A percentile compares a stretch with the other conserved stretches of the same genome.
Evolutionary conservation across 345 rosid genomes (phyloP).

Genomic region (Raphanus raphanistrum): DNA sequence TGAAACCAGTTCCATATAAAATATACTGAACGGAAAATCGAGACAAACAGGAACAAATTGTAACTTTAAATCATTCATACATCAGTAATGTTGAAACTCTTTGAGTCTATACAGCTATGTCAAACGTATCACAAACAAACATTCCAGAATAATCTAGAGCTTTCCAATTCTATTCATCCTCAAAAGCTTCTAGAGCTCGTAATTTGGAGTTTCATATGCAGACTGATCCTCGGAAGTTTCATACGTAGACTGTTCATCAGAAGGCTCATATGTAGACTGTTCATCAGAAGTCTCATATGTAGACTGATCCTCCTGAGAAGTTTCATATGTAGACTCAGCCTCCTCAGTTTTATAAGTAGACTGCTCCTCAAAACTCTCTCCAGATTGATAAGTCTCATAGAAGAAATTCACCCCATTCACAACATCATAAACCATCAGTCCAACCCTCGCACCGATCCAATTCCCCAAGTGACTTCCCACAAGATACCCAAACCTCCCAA

Average conservation of each 20-base stretch:
- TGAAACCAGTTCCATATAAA: too few relatives aligned
- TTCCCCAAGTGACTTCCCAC: constrained; percentile 90
- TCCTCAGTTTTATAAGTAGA: background rate
- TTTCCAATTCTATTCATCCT: background rate
- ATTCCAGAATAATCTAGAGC: background rate
- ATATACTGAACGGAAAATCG: background rate
- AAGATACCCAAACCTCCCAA: constrained; percentile 86
- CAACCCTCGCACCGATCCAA: constrained; percentile 97
- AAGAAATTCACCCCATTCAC: constrained; percentile 65
- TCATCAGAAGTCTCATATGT: constrained; percentile 17
- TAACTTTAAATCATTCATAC: background rate
- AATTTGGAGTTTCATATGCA: constrained; percentile 28
- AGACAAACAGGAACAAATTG: background rate
- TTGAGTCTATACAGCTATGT: constrained; percentile 33
- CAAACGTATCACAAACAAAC: constrained; percentile 25
- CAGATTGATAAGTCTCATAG: constrained; percentile 47
- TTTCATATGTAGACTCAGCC: background rate
- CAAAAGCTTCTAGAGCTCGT: constrained; percentile 21
- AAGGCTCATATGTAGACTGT: constrained; percentile 15
- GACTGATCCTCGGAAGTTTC: constrained; percentile 29
- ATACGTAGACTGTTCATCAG: background rate
- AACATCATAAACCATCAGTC: constrained; percentile 89
- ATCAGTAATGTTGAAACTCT: constrained; percentile 1
- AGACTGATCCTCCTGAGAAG: constrained; percentile 32
- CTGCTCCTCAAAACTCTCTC: constrained; percentile 21